A percentile compares a stretch with the other conserved stretches of the same genome.
These are phyloP conservation scores for Panicum virgatum DNA, from an alignment of 202 grass and related monocot species.

Conservation along the genomic window DNA sequence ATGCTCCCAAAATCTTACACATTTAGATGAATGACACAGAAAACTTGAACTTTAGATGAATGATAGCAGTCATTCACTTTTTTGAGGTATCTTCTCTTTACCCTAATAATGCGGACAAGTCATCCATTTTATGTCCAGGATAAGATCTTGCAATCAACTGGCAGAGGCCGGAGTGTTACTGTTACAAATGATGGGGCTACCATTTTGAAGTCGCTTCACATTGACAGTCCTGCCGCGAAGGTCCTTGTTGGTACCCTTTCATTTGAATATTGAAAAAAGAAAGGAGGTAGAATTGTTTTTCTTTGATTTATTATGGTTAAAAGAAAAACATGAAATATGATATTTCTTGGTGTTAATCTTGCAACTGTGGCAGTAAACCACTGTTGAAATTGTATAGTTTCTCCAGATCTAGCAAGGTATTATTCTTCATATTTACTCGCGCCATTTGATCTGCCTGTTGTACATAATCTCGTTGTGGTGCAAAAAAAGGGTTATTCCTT, in stretches of 20 bases:
- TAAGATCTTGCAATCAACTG: constrained; percentile 93
- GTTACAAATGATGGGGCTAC: constrained; percentile 98
- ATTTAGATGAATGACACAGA: not conserved
- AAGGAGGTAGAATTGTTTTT: too few relatives aligned
- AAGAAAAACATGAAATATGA: too few relatives aligned
- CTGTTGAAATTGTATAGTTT: not conserved
- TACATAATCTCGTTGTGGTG: not conserved
- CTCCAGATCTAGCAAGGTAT: not conserved
- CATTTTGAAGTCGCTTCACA: constrained; percentile 95
- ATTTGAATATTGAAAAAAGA: not conserved
- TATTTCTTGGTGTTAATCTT: not conserved
- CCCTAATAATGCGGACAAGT: not conserved
- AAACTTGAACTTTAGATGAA: not conserved
- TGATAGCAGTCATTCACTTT: not conserved
- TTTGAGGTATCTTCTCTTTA: not conserved
- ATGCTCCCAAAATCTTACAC: constrained; percentile 17
- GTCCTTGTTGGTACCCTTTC: constrained; percentile 97
- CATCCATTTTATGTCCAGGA: constrained; percentile 47
- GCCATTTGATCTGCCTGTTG: not conserved
- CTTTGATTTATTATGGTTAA: too few relatives aligned
- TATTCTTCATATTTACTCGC: not conserved
- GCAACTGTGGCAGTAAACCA: not conserved
- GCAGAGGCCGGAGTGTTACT: constrained; percentile 75
- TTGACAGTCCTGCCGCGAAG: constrained; percentile 92
- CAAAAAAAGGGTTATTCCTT: constrained; percentile 42